Evolutionary conservation across 305 asterid genomes (phyloP).

Genomic region (Fraxinus dipetala): DNA sequence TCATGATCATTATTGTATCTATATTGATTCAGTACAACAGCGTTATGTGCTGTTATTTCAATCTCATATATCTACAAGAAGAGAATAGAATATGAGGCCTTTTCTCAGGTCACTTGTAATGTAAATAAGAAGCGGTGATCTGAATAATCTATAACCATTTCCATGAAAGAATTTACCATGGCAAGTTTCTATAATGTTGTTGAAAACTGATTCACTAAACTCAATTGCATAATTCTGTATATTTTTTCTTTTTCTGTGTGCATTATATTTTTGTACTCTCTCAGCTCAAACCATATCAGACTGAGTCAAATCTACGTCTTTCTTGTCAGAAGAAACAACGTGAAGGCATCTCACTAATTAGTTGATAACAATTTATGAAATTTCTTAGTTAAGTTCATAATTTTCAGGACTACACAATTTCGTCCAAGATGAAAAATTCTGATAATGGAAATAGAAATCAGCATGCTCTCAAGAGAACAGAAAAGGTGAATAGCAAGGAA

Average conservation of each 20-base stretch:
- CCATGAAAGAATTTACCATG: conserved; percentile 8
- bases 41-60: not conserved
- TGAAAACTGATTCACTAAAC: conserved; percentile 6
- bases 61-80: not conserved
- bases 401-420: conserved; percentile 54
- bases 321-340: not conserved
- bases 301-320: not conserved
- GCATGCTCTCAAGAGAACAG: conserved; percentile 43
- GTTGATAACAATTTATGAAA: conserved; percentile 9
- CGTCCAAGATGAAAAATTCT: conserved; percentile 59
- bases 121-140: not conserved
- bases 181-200: not conserved
- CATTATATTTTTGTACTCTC: not conserved
- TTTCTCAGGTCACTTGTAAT: conserved; percentile 1
- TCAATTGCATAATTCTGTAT: conserved; percentile 3
- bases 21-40: conserved; percentile 4
- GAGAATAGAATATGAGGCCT: not conserved
- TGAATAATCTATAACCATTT: conserved; percentile 4
- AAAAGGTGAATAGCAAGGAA: conserved; percentile 49
- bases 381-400: conserved; percentile 22
- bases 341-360: conserved; percentile 6
- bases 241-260: not conserved
- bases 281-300: not conserved
- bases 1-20: not conserved
- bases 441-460: conserved; percentile 44